Percentiles rank a stretch among this genome's conserved stretches.
These are phyloP conservation scores for Aspergillus cejpii DNA, from an alignment of 2,329 filamentous ascomycete genomes.

Conservation along the genomic window DNA sequence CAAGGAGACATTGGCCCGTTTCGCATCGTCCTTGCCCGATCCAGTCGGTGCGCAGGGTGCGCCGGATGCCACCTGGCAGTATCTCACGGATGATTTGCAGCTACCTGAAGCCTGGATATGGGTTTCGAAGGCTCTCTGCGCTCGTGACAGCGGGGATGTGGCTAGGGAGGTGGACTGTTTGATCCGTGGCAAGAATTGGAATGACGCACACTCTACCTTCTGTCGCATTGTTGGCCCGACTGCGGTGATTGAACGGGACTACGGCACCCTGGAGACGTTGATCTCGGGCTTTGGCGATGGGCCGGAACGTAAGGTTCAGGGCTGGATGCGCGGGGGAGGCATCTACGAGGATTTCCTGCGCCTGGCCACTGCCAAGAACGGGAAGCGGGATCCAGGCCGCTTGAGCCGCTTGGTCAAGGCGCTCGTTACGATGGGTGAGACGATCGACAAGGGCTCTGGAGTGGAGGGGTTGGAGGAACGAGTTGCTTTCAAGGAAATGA, in stretches of 20 bases:
- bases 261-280: slow-evolving; percentile 60
- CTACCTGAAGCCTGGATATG: slow-evolving; percentile 76
- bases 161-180: slow-evolving; percentile 70
- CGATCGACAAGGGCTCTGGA: slow-evolving; percentile 46
- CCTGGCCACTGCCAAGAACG: slow-evolving; percentile 39
- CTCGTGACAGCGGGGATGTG: slow-evolving; percentile 65
- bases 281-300: slow-evolving; percentile 63
- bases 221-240: slow-evolving; percentile 72
- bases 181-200: slow-evolving; percentile 66
- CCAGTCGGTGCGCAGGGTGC: slow-evolving; percentile 46
- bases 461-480: slow-evolving; percentile 51
- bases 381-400: slow-evolving; percentile 38
- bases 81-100: slow-evolving; percentile 58
- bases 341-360: slow-evolving; percentile 64
- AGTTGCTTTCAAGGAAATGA: slow-evolving; percentile 78
- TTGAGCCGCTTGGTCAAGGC: slow-evolving; percentile 45
- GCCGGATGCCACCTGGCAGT: slow-evolving; percentile 46
- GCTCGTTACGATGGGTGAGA: slow-evolving; percentile 38
- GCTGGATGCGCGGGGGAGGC: slow-evolving; percentile 73
- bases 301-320: slow-evolving; percentile 55
- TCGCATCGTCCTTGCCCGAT: slow-evolving; percentile 59
- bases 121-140: slow-evolving; percentile 77
- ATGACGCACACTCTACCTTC: slow-evolving; percentile 79
- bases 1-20: slow-evolving; percentile 66
- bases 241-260: slow-evolving; percentile 76